Percentiles rank a stretch among this genome's conserved stretches.
phyloP scores from a whole-genome alignment of 257 asterid species.

The Forsythia suspensa region DNA sequence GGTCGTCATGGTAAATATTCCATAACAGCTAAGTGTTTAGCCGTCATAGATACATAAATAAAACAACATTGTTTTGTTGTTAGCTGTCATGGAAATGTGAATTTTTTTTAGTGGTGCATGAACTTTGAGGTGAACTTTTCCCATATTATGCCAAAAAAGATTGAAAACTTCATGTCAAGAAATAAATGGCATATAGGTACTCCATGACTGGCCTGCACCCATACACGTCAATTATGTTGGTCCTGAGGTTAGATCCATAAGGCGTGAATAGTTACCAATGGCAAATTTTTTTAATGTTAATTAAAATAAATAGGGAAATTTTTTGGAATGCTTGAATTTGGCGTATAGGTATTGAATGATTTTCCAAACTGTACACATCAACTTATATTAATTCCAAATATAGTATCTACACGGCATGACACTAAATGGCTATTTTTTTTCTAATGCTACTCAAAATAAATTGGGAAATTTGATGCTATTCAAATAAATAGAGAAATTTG shows the following conservation, averaged over 20 bases:
- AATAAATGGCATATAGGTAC: no score
- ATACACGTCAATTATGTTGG: neutral
- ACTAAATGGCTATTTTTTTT: neutral
- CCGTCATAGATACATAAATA: neutral
- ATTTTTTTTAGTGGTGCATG: neutral
- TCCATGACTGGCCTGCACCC: neutral
- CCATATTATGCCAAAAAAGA: neutral
- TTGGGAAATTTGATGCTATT: neutral
- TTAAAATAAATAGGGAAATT: no score
- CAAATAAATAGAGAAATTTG: neutral
- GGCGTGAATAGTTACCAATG: neutral
- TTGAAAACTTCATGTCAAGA: neutral
- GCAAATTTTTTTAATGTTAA: neutral
- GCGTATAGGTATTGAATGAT: neutral
- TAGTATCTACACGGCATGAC: neutral
- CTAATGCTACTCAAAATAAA: neutral
- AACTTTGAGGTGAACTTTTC: neutral
- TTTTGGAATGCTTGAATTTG: neutral
- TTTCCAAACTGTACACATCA: neutral
- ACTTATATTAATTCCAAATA: no score
- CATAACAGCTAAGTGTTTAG: neutral
- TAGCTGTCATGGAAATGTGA: neutral
- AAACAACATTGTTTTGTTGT: no score
- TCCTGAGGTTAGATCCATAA: neutral
- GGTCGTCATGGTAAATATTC: neutral